Evolutionary conservation across 257 asterid genomes (phyloP), one percentile per base, ranked within the genome.

Genomic region (Petrea volubilis): DNA sequence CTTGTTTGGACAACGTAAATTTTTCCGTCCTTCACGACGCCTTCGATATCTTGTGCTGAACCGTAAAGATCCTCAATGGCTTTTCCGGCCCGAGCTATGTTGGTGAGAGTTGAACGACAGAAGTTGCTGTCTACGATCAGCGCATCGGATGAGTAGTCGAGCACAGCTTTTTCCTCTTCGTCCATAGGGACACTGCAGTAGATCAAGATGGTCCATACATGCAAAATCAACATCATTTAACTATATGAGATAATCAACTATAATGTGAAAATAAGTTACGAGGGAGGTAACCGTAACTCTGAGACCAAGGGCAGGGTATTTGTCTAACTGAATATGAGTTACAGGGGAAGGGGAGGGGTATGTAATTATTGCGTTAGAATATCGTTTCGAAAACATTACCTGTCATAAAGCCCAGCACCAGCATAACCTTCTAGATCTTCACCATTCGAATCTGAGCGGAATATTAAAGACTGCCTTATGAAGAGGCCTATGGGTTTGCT

Each of bases 371-470:
- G 5, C 34, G 11, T 33, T 18, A n/a, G 12, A 38, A n/a, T n/a
- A 36, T 7, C 44, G 5, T 73, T 60, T 28, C 1, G 33, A 17
- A 23, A 75, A 74, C 27, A 33, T 68, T 83, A 95, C 99, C 98
- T 95, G 64, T 95, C 99, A 34, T 95, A 95, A 68, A 95, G 98
- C 50, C 99, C 99, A 18, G 99, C 99, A 50, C 98, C 98, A 15
- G 98, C 99, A 85, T 95, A 95, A 66, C 98, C 97, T 85, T 92
- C 99, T 29, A 95, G 87, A 85, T 95, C 99, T 81, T 95, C 99
- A 41, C 99, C 99, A 78, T 95, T 95, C 28, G 99, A 95, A 85
- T 95, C 99, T 51, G 99, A 95, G 67, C 99, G 87, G 88, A 95
- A 95, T 77, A 95, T 95, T 79, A 95, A 81, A 31, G 98, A 91